A percentile compares a stretch with the other conserved stretches of the same genome.
These are phyloP conservation scores for Domatiomyces catenatus DNA, from an alignment of 2,329 filamentous ascomycete species.

Conservation along the genomic window DNA sequence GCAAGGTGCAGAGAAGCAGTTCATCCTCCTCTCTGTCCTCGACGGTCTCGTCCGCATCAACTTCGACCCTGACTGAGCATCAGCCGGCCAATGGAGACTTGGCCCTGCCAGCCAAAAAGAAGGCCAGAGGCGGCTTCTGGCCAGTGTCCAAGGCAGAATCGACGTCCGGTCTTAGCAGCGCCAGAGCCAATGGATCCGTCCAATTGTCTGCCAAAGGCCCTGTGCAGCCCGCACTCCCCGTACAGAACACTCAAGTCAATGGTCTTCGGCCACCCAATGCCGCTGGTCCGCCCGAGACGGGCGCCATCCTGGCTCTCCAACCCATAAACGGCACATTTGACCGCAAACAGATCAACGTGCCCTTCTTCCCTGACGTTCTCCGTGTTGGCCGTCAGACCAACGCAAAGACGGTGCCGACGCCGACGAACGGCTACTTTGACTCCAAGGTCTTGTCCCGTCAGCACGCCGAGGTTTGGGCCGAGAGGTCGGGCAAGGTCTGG, in stretches of 20 bases:
- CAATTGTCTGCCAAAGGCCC: conserved; percentile 17
- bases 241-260: conserved; percentile 54
- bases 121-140: conserved; percentile 42
- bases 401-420: conserved; percentile 82
- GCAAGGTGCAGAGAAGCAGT: conserved; percentile 77
- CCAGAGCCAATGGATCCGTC: conserved; percentile 46
- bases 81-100: conserved; percentile 24
- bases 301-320: conserved; percentile 68
- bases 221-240: conserved; percentile 39
- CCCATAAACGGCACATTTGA: conserved; percentile 96
- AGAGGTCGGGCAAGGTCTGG: conserved; percentile 73
- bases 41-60: conserved; percentile 19
- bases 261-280: conserved; percentile 32
- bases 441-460: conserved; percentile 94
- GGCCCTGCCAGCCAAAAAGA: conserved; percentile 31
- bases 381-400: conserved; percentile 95
- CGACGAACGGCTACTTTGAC: conserved; percentile 88
- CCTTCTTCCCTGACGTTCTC: conserved; percentile 83
- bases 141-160: conserved; percentile 51
- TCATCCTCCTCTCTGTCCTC: conserved; percentile 68
- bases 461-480: conserved; percentile 90
- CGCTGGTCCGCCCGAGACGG: conserved; percentile 38
- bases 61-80: conserved; percentile 20
- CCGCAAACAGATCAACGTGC: conserved; percentile 86
- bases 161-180: conserved; percentile 45